Evolutionary conservation across 2,329 filamentous ascomycete genomes (phyloP).

Genomic region (Exophiala bonariae): DNA sequence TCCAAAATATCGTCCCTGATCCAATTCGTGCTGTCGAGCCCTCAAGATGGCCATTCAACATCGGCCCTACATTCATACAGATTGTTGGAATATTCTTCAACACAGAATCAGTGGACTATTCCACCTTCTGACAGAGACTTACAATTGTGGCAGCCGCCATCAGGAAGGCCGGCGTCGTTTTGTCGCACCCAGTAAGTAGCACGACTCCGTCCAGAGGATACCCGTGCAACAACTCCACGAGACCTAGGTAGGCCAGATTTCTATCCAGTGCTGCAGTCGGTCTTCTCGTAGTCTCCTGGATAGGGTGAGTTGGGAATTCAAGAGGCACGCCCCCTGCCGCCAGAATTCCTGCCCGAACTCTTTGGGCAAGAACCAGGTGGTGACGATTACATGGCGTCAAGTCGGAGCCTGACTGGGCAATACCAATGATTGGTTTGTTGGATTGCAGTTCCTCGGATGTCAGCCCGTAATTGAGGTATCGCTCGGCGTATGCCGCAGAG

Average conservation of each 20-base stretch:
- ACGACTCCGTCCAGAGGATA: constrained; percentile 55
- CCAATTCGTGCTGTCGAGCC: constrained; percentile 40
- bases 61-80: constrained; percentile 54
- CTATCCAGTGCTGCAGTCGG: constrained; percentile 53
- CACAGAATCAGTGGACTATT: constrained; percentile 5
- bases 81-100: constrained; percentile 51
- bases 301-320: constrained; percentile 55
- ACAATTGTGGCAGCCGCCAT: constrained; percentile 55
- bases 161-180: constrained; percentile 52
- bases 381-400: constrained; percentile 53
- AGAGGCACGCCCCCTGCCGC: constrained; percentile 51
- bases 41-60: constrained; percentile 50
- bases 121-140: constrained; percentile 13
- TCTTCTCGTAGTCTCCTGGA: constrained; percentile 50
- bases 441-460: constrained; percentile 51
- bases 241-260: constrained; percentile 49
- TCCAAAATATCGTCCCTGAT: constrained; percentile 50
- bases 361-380: constrained; percentile 50
- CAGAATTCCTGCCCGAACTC: constrained; percentile 52
- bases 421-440: constrained; percentile 54
- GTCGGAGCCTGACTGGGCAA: constrained; percentile 54
- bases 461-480: constrained; percentile 52
- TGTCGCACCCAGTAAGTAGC: constrained; percentile 53
- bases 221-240: constrained; percentile 50
- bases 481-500: constrained; percentile 50